These are phyloP conservation scores for Shiraia bambusicola DNA, from an alignment of 2,329 filamentous ascomycete species.

Conservation along the genomic window DNA sequence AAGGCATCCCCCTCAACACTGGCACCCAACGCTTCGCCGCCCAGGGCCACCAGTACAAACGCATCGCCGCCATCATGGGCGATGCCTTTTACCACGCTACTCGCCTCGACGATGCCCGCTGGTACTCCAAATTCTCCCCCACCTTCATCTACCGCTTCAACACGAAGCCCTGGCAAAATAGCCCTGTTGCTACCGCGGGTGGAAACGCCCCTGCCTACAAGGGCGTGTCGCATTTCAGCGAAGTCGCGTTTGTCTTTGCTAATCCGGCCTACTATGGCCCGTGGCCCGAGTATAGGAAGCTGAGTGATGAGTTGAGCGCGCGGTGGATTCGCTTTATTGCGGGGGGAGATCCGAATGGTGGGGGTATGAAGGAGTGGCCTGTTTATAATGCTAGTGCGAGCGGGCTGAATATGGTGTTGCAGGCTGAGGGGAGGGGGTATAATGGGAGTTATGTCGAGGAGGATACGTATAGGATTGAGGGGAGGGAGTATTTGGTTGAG, in stretches of 20 bases:
- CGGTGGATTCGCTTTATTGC: constrained; percentile 52
- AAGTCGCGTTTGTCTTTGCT: constrained; percentile 51
- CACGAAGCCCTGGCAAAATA: constrained; percentile 36
- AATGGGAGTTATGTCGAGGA: constrained; percentile 46
- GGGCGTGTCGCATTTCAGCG: constrained; percentile 58
- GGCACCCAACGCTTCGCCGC: constrained; percentile 34
- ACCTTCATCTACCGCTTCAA: constrained; percentile 66
- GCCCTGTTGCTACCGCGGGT: constrained; percentile 41
- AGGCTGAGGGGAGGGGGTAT: constrained; percentile 45
- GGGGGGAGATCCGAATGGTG: constrained; percentile 41
- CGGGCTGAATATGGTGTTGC: constrained; percentile 49
- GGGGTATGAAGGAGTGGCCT: constrained; percentile 44
- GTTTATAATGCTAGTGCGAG: constrained; percentile 39
- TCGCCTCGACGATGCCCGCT: constrained; percentile 47
- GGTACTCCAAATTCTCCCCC: constrained; percentile 51
- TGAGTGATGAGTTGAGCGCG: constrained; percentile 49
- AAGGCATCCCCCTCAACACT: constrained; percentile 39
- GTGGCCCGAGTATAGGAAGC: constrained; percentile 42
- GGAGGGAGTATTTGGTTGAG: constrained; percentile 43
- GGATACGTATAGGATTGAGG: constrained; percentile 49
- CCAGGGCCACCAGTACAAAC: constrained; percentile 54
- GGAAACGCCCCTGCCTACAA: constrained; percentile 46
- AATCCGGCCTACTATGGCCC: constrained; percentile 45
- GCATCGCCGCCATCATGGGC: constrained; percentile 54
- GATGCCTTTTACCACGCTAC: constrained; percentile 60